Conservation (phyloP, 345 rosid species). For the Eucalyptus curtisii region DNA sequence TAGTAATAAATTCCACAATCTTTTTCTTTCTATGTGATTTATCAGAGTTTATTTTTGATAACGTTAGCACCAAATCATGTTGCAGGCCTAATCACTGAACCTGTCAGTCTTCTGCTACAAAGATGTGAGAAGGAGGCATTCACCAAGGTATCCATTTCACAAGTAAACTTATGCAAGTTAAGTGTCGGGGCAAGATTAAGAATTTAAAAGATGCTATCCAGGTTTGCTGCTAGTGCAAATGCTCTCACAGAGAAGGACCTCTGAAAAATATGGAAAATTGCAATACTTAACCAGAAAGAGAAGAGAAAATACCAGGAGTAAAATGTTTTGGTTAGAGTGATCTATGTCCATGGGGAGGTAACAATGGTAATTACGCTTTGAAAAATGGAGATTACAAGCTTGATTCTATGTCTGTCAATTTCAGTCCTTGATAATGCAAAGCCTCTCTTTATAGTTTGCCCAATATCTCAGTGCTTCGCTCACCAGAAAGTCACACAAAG, state of each 20-base stretch:
- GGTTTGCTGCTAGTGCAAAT: neutral
- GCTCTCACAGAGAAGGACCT: neutral
- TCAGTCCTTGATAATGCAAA: neutral
- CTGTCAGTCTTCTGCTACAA: conserved; percentile 57
- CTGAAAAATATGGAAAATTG: neutral
- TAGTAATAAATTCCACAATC: neutral
- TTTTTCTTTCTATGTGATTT: neutral
- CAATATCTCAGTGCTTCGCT: neutral
- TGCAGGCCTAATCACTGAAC: conserved; percentile 59
- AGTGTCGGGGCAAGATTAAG: neutral
- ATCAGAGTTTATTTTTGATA: neutral
- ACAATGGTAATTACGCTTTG: neutral
- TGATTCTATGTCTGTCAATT: neutral
- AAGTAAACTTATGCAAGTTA: neutral
- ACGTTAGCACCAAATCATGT: neutral
- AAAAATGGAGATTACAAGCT: neutral
- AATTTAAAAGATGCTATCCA: neutral
- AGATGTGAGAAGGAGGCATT: conserved; percentile 67
- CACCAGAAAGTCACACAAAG: neutral
- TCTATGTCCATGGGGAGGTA: neutral
- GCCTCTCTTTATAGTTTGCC: neutral
- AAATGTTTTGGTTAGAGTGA: neutral
- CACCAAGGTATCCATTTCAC: conserved; percentile 35
- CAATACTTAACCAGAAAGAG: neutral
- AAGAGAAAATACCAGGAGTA: neutral